Percentiles rank a stretch among this genome's conserved stretches.
phyloP scores from a whole-genome alignment of 2,329 filamentous ascomycete species.

The Cercospora janseana region DNA sequence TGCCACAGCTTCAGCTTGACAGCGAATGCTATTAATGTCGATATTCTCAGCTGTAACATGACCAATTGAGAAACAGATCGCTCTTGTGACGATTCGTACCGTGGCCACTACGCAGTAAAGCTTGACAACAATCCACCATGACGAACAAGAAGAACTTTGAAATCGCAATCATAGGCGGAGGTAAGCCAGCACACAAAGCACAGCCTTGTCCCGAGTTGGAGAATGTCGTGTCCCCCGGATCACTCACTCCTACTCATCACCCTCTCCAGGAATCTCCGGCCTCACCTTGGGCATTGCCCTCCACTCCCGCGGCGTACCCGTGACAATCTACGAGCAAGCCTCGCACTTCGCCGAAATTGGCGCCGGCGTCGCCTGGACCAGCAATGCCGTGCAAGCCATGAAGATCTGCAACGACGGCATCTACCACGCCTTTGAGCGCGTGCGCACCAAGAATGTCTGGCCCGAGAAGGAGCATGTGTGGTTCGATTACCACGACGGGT shows the following conservation, averaged over 20 bases:
- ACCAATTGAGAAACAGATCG: no score
- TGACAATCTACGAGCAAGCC: constrained; percentile 58
- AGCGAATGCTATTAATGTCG: no score
- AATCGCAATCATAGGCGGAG: constrained; percentile 27
- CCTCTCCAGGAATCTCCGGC: constrained; percentile 52
- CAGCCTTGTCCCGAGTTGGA: no score
- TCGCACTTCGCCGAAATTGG: constrained; percentile 57
- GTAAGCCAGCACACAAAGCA: constrained; percentile 11
- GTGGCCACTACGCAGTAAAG: neutral
- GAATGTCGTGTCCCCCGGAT: no score
- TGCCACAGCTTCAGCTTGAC: no score
- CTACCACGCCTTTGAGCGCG: constrained; percentile 44
- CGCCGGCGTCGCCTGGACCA: constrained; percentile 57
- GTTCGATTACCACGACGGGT: constrained; percentile 46
- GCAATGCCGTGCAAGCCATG: constrained; percentile 56
- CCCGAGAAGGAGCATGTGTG: constrained; percentile 40
- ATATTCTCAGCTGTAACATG: no score
- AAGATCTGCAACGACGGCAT: constrained; percentile 51
- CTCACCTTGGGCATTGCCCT: constrained; percentile 56
- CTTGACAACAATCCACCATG: constrained; percentile 17
- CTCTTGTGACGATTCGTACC: no score
- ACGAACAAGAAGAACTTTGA: constrained; percentile 23
- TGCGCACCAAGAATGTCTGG: constrained; percentile 43
- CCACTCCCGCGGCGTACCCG: constrained; percentile 41
- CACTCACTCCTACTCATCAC: neutral